phyloP scores from a whole-genome alignment of 106 monocot genomes.

The Iris macrosiphon region DNA sequence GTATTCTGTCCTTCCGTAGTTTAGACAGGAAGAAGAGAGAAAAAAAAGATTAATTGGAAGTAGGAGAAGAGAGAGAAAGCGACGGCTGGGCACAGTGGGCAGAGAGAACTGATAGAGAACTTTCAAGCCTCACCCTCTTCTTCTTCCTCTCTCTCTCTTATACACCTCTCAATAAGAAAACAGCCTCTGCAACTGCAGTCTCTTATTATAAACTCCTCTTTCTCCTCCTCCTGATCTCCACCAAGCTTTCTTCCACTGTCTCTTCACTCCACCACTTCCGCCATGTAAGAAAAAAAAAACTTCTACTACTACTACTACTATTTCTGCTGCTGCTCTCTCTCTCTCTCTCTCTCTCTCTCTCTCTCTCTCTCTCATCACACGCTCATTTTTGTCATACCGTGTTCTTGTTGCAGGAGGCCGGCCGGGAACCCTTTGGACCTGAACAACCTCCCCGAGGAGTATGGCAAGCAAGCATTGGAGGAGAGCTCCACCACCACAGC shows the following conservation, averaged over 20 bases:
- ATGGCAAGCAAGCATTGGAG: conserved; percentile 64
- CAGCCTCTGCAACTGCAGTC: too few relatives aligned
- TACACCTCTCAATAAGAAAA: too few relatives aligned
- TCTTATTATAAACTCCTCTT: too few relatives aligned
- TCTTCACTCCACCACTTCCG: not conserved
- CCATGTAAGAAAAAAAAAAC: conserved; percentile 13
- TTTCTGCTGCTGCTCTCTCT: not conserved
- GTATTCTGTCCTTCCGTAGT: not conserved
- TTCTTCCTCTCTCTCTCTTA: too few relatives aligned
- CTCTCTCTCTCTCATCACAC: not conserved
- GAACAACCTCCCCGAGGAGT: conserved; percentile 94
- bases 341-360: not conserved
- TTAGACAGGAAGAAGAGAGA: conserved; percentile 1
- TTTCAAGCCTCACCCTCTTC: conserved; percentile 30
- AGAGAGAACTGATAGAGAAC: conserved; percentile 26
- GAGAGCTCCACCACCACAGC: conserved; percentile 85
- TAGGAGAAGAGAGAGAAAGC: conserved; percentile 16
- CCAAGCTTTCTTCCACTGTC: too few relatives aligned
- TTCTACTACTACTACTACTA: too few relatives aligned
- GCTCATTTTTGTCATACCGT: not conserved
- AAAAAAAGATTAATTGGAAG: too few relatives aligned
- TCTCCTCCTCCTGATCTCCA: too few relatives aligned
- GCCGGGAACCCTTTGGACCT: conserved; percentile 80
- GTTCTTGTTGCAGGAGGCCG: conserved; percentile 55
- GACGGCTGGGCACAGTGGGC: conserved; percentile 14